Evolutionary conservation across 129 eudicot species (phyloP).

Genomic region (Dittrichia graveolens): DNA sequence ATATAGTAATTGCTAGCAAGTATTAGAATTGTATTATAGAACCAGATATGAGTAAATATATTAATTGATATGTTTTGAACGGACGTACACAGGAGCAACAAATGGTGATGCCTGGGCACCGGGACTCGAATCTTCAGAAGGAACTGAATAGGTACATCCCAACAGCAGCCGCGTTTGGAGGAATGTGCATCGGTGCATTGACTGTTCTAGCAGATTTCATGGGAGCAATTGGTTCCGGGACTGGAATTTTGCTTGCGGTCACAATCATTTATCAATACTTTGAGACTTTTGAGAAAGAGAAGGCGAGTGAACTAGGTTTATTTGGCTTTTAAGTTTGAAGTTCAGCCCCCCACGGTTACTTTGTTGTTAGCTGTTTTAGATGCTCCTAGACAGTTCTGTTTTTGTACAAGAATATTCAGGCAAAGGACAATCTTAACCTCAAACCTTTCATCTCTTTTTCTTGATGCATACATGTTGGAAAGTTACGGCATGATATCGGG

Average conservation of each 20-base stretch:
- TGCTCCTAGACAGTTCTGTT: slow-evolving; percentile 16
- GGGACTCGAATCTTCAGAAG: slow-evolving; percentile 43
- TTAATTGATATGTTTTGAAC: neutral
- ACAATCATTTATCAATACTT: slow-evolving; percentile 43
- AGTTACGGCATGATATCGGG: too few relatives aligned
- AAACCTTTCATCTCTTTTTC: too few relatives aligned
- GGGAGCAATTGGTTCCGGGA: slow-evolving; percentile 46
- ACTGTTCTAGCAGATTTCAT: slow-evolving; percentile 44
- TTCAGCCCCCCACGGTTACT: too few relatives aligned
- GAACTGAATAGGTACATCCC: slow-evolving; percentile 46
- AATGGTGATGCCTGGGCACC: slow-evolving; percentile 56
- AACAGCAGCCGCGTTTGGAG: slow-evolving; percentile 46
- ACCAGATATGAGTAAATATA: too few relatives aligned
- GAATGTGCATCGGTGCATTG: slow-evolving; percentile 46
- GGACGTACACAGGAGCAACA: slow-evolving; percentile 40
- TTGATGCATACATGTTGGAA: too few relatives aligned
- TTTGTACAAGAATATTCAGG: slow-evolving; percentile 1
- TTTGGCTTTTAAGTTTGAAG: slow-evolving; percentile 42
- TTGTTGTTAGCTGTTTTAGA: neutral
- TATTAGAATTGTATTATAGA: too few relatives aligned
- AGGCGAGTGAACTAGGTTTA: slow-evolving; percentile 44
- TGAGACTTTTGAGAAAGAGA: slow-evolving; percentile 48
- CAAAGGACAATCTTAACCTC: neutral
- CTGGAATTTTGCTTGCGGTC: slow-evolving; percentile 41
- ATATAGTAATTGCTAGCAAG: too few relatives aligned